These are phyloP conservation scores for Apodospora peruviana DNA, from an alignment of 495 filamentous ascomycete species.

Conservation along the genomic window DNA sequence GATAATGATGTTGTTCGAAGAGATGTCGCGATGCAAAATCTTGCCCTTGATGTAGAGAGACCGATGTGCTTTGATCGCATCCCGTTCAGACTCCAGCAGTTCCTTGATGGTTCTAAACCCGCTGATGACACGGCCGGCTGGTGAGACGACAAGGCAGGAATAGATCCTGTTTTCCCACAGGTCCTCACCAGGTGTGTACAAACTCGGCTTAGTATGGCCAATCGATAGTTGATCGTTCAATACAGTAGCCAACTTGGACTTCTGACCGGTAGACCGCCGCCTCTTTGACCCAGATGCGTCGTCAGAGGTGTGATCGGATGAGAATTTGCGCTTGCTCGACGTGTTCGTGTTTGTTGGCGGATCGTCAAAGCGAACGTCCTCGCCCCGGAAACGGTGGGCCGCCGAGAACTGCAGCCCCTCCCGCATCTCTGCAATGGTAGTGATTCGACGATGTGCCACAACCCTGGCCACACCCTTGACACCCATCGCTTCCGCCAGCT, in stretches of 20 bases:
- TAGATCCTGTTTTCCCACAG: neutral
- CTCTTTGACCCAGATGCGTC: no score
- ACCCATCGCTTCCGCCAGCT: neutral
- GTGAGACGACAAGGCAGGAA: conserved; percentile 3
- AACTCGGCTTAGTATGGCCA: no score
- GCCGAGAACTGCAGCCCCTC: conserved; percentile 3
- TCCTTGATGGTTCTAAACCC: neutral
- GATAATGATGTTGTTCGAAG: conserved; percentile 7
- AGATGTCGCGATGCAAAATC: conserved; percentile 7
- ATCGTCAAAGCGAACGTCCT: no score
- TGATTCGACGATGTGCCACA: neutral
- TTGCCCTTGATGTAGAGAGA: conserved; percentile 1
- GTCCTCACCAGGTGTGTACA: no score
- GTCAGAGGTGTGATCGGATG: no score
- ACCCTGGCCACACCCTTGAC: neutral
- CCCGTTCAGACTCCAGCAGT: neutral
- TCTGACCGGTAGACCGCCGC: no score
- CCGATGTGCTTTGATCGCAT: conserved; percentile 2
- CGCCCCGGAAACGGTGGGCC: no score
- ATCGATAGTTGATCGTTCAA: no score
- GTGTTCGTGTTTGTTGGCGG: no score
- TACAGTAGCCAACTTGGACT: no score
- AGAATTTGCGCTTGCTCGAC: no score
- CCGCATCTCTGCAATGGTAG: neutral
- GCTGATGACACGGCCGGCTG: conserved; percentile 1